Evolutionary conservation across 441 rosid species (phyloP), one percentile per base, ranked within the genome.

Genomic region (Syzygium malaccense): DNA sequence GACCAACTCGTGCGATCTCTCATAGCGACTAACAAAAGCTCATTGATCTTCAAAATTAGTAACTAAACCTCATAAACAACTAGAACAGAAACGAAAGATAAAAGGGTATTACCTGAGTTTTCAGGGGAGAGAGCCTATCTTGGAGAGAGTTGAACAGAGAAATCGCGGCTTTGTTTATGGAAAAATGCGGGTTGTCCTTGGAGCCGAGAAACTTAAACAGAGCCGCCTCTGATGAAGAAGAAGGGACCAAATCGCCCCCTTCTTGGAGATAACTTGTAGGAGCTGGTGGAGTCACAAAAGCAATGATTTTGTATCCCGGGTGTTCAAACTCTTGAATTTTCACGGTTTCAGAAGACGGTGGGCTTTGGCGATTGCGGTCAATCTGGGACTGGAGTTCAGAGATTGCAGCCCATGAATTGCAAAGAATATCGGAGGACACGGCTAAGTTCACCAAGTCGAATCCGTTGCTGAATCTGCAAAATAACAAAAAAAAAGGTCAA

Each of bases 381-480:
- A 87, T 88, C 49, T 58, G 86, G 55, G 37, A 84, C 90, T 88
- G 80, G 83, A 91, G 80, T 86, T 90, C 60, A 30, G 51, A 84
- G 89, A 94, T 92, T 85, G 91, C 89, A 4, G 3, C 87, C 93
- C 93, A 94, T 56, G 96, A 90, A 45, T 15, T 79, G 4, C 58
- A 49, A 88, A 95, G 89, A 54, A 96, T 66, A 86, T 89, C 94
- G 11, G 98, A 93, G 91, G 89, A 91, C 87, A 93, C 91, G 88
- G 87, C 87, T 26, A 94, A 89, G 90, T 91, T 94, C 53, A 93
- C 97, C 68, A 92, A 89, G 78, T 89, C 92, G 25, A 62, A 55
- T 9, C 91, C 91, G 33, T 89, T 84, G 92, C 88, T 68, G 78
- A 88, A 91, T 88, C 95, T 94, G 89, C 85, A 89, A 37, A 32